Evolutionary conservation across 2,329 filamentous ascomycete genomes (phyloP), one percentile per base, ranked within the genome.

Genomic region (Clarireedia paspali): DNA sequence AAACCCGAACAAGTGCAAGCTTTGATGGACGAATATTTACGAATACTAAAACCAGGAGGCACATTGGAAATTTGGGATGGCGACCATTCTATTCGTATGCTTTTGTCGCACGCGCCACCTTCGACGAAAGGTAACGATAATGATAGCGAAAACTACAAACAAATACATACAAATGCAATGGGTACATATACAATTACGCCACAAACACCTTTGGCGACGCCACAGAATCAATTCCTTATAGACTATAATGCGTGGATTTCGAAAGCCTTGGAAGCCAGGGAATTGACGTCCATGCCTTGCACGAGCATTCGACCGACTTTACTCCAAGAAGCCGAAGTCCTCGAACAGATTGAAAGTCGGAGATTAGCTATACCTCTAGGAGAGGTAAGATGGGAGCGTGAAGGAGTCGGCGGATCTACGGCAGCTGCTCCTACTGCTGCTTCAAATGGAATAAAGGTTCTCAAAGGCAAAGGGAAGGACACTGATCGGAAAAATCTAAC

Each of bases 41-140:
- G 91, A 17, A 73, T 95, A 12, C 75, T 96, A 38, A 84, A 80
- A 62, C 85, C 88, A 0, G 90, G 89, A 15, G 92, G 92, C 4
- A 82, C 83, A 2, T 67, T 96, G 26, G 92, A 96, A 68, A 78
- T 95, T 15, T 96, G 91, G 91, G 91, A 96, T 62, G 87, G 87
- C 5, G 91, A 96, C 71, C 84, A 91, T 67, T 81, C 86, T 12
- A 83, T 96, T 61, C 87, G 91, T 63, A 91, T 91, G 70, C 77
- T 97, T 27, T 78, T 89, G 50, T 89, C 89, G 2, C 89, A 94
- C 68, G 79, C 79, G 14, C 75, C 80, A 53, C 72, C 78, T 62
- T 74, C 78, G 24, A 75, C 75, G 57, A 58, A 50, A 2, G 59
- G 63, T 14, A 59, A 59, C 7, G 60, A 64, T 4, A 69, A 68